Evolutionary conservation across 2,329 filamentous ascomycete species (phyloP), one percentile per base, ranked within the genome.

Genomic region (Escovopsis sp.): DNA sequence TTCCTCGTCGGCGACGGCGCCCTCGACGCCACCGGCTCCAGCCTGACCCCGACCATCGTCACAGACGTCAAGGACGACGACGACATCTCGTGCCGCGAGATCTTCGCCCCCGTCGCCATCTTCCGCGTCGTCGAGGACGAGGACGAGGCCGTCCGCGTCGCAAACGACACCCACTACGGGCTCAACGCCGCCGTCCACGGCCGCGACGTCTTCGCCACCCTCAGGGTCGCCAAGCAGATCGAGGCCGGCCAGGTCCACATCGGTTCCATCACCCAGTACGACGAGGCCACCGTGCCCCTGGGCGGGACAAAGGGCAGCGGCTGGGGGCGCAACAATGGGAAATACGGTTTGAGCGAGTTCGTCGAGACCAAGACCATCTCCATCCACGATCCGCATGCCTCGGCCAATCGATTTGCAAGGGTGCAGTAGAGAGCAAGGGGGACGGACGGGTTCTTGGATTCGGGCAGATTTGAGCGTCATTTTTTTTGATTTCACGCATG

Each of bases 91-190:
- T 62, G 71, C 51, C 76, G 71, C 2, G 84, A 88, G 59, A 78
- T 72, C 2, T 88, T 88, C 48, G 82, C 81, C 0, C 83, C 84
- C 0, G 72, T 71, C 0, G 78, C 84, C 1, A 73, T 72, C 8
- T 54, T 88, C 25, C 71, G 77, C n/a, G 65, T 71, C 14, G 69
- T 86, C 15, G 65, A 73, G 5, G 65, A 57, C 3, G 78, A 81
- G 20, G 79, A 82, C 20, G 79, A 85, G 46, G 83, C 81, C 0
- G 56, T 88, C n/a, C 60, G 66, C n/a, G 61, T 87, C 15, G 81
- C 82, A 7, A 89, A 89, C 53, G 79, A 87, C 50, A 84, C 79
- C 2, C 79, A 84, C 42, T 88, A 85, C 54, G 84, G 84, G 1
- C 70, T 89, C 2, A 67, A 67, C 2, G 70, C 74, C 3, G 71